Evolutionary conservation across 495 filamentous ascomycete genomes (phyloP), one percentile per base, ranked within the genome.

Genomic region (Delitschia confertaspora): DNA sequence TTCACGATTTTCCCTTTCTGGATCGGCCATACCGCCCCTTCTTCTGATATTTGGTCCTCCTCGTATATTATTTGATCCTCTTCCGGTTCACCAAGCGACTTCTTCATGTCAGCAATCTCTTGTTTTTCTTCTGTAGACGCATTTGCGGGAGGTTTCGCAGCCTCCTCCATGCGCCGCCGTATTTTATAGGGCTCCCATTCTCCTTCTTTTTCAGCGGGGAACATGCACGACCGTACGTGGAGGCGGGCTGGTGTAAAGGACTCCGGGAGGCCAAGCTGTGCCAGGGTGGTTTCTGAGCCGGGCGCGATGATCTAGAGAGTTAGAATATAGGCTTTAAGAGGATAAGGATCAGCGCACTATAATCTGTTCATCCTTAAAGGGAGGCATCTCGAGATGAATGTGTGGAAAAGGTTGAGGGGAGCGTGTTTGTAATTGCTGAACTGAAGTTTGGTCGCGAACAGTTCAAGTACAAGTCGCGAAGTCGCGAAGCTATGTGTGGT

Each of bases 221-320:
- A 98, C 87, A 98, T 93, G 68, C 91, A 82, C 55, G 88, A 93
- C 13, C 80, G 76, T 52, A 95, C 74, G 50, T 85, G 81, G 59
- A 82, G 69, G 33, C 76, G 73, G 17, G 91, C 83, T 4, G 87
- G 89, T 7, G 85, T 89, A 58, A 94, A 88, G 2, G 81, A 83
- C 66, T 98, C 91, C 41, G 82, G 81, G 27, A 93, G 80, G 33
- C 91, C 91, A 14, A 95, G 73, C 69, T 95, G 91, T 50, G 89
- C 93, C 61, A 94, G 76, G 48, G 88, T 95, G 43, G 82, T 88
- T 63, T 86, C 81, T 58, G 88, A 94, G 56, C 91, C 91, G 29
- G 93, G 91, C 63, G 84, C 85, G 69, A 98, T 89, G 64, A 98
- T 76, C 80, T 85, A 53, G 21, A 16, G 17, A 21, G 20, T 33